Evolutionary conservation across 2,329 filamentous ascomycete genomes (phyloP).

Genomic region (Allantophomopsis cytisporea): DNA sequence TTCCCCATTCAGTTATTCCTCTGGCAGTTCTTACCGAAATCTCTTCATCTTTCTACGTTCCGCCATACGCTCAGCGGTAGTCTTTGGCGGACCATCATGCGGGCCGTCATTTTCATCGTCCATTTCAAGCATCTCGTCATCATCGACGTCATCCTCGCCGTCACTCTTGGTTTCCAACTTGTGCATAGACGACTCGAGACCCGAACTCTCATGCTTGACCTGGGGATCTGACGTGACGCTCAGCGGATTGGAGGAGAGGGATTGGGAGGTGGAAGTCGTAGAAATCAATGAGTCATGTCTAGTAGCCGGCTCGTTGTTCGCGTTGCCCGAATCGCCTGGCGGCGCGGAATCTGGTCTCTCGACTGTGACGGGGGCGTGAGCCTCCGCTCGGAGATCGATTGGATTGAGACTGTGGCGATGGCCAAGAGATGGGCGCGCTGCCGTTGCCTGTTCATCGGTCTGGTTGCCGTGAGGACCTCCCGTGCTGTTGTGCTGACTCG

Average conservation of each 20-base stretch:
- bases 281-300: slow-evolving; percentile 26
- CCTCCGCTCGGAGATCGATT: slow-evolving; percentile 9
- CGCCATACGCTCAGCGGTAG: slow-evolving; percentile 40
- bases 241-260: slow-evolving; percentile 25
- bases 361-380: slow-evolving; percentile 8
- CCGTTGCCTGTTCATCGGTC: slow-evolving; percentile 5
- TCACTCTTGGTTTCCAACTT: slow-evolving; percentile 1
- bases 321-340: no score
- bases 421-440: slow-evolving; percentile 11
- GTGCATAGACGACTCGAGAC: slow-evolving; percentile 1
- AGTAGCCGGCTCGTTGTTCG: slow-evolving; percentile 4
- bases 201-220: slow-evolving; percentile 15
- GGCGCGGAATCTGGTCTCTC: slow-evolving; percentile 16
- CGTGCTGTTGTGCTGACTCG: no score
- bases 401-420: slow-evolving; percentile 16
- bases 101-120: slow-evolving; percentile 24
- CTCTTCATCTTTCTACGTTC: slow-evolving; percentile 61
- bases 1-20: slow-evolving; percentile 1
- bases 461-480: slow-evolving; percentile 2
- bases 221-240: slow-evolving; percentile 22
- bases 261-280: slow-evolving; percentile 23
- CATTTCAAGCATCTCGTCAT: slow-evolving; percentile 40
- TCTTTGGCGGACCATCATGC: slow-evolving; percentile 26
- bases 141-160: slow-evolving; percentile 24
- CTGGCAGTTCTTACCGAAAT: slow-evolving; percentile 44